These are phyloP conservation scores for Leptographium procerum DNA, from an alignment of 2,329 filamentous ascomycete species.

Conservation along the genomic window DNA sequence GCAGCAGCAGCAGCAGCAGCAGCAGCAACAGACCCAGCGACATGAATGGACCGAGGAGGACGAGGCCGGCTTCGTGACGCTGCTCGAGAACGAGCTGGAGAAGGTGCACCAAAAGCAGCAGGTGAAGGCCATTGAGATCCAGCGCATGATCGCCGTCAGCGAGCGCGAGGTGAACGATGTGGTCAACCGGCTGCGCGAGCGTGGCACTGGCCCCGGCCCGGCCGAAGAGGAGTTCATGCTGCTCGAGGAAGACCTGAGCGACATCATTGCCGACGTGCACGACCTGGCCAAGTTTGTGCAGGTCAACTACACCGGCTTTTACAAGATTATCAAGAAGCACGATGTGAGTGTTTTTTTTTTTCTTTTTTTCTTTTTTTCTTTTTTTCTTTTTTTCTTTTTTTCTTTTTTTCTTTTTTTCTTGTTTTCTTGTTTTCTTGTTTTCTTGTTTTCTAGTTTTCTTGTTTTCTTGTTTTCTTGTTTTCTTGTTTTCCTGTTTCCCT, in stretches of 20 bases:
- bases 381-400: too few relatives aligned
- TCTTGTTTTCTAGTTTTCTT: not conserved
- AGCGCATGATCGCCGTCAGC: conserved; percentile 74
- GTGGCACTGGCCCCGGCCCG: conserved; percentile 46
- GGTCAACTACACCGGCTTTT: conserved; percentile 96
- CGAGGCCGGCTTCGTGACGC: conserved; percentile 75
- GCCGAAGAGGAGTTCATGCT: conserved; percentile 89
- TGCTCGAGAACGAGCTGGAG: conserved; percentile 84
- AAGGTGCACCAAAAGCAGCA: conserved; percentile 98
- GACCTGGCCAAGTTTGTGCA: conserved; percentile 97
- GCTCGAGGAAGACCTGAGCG: conserved; percentile 87
- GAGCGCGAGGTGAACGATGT: conserved; percentile 87
- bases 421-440: not conserved
- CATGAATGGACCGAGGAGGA: conserved; percentile 82
- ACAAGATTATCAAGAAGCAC: conserved; percentile 99
- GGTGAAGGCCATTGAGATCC: conserved; percentile 93
- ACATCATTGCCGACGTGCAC: conserved; percentile 97
- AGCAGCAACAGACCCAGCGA: conserved; percentile 18
- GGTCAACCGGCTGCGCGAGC: conserved; percentile 59
- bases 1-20: conserved; percentile 25
- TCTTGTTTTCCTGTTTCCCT: not conserved
- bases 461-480: not conserved
- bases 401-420: too few relatives aligned
- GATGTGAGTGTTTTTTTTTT: conserved; percentile 44
- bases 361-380: not conserved